Percentiles rank a stretch among this genome's conserved stretches.
These are phyloP conservation scores for Myxozyma sirexii DNA, from an alignment of 805 yeast species.

Conservation along the genomic window DNA sequence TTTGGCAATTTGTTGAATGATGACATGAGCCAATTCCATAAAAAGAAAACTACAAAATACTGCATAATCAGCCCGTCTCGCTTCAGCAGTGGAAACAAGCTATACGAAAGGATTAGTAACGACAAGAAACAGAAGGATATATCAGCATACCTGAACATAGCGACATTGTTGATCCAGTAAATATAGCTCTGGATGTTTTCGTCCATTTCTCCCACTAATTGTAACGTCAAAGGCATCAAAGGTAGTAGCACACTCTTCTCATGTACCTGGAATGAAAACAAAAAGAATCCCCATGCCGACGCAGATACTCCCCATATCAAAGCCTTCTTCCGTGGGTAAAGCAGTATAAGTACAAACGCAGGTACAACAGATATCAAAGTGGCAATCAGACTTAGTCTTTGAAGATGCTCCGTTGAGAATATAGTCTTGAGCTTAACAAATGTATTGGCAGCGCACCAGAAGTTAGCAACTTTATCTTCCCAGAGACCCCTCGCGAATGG, in stretches of 20 bases:
- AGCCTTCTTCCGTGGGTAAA: slow-evolving; percentile 55
- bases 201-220: slow-evolving; percentile 49
- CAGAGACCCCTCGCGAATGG: slow-evolving; percentile 93
- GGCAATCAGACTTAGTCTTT: slow-evolving; percentile 48
- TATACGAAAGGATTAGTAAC: background rate
- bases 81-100: slow-evolving; percentile 82
- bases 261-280: slow-evolving; percentile 94
- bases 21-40: slow-evolving; percentile 82
- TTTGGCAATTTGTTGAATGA: slow-evolving; percentile 56
- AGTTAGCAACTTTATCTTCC: slow-evolving; percentile 96
- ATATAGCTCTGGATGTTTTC: slow-evolving; percentile 41
- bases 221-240: slow-evolving; percentile 75
- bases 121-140: background rate
- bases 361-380: slow-evolving; percentile 56
- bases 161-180: slow-evolving; percentile 84
- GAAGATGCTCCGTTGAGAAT: slow-evolving; percentile 61
- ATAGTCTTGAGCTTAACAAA: slow-evolving; percentile 66
- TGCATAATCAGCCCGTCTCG: slow-evolving; percentile 77
- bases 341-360: slow-evolving; percentile 53
- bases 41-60: slow-evolving; percentile 59
- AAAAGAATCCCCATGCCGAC: slow-evolving; percentile 82
- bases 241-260: slow-evolving; percentile 92
- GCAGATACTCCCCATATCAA: slow-evolving; percentile 76
- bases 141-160: slow-evolving; percentile 57
- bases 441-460: slow-evolving; percentile 94